Base-by-base conservation (phyloP, 2,329 filamentous ascomycete species). In the Stachybotrys echinatus region DNA sequence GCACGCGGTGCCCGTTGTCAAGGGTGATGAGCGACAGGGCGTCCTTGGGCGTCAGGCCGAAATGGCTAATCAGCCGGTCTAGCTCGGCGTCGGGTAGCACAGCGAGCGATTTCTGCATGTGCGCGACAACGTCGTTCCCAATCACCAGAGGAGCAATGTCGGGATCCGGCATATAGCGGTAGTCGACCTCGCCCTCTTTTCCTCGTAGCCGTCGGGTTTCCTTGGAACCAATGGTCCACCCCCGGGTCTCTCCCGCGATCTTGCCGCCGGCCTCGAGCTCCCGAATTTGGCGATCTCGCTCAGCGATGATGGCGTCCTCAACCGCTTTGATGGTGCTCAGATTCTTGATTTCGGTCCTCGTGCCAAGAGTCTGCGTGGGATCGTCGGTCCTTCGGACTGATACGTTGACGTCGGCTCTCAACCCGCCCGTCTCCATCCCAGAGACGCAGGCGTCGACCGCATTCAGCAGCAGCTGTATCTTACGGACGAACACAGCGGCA, bases 151-250 rank as follows among this genome's bases (percentile, higher is more conserved):
- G 90, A 0, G 82, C 79, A 14, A 99, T 76, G 64, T 99, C 94
- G 5, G 94, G 89, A 65, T 99, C 94, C 0, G 94, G 92, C 92
- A 99, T 97, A 65, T 99, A 99, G 40, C 94, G 80, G 68, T 99
- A 99, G 67, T 99, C 94, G 6, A 97, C 91, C 63, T 96, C 92
- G 45, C 94, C 94, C 67, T 97, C 94, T 67, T 99, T 99, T 22
- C 90, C 90, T 60, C 94, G 81, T 42, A 99, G 73, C 39, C 87
- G 80, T 51, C 83, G 84, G 4, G 94, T 97, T 64, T 91, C 86
- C 4, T 83, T 90, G 54, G 84, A 86, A 3, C 91, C 91, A 21
- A 96, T 79, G 1, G 89, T 88, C 91, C 92, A 99, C 6, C 94
- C 92, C 50, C 94, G 81, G 7, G 94, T 99, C 72, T 99, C 94